A percentile compares a stretch with the other conserved stretches of the same genome.
Conservation (phyloP, 495 filamentous ascomycete genomes). For the Hyaloscypha hepaticicola region DNA sequence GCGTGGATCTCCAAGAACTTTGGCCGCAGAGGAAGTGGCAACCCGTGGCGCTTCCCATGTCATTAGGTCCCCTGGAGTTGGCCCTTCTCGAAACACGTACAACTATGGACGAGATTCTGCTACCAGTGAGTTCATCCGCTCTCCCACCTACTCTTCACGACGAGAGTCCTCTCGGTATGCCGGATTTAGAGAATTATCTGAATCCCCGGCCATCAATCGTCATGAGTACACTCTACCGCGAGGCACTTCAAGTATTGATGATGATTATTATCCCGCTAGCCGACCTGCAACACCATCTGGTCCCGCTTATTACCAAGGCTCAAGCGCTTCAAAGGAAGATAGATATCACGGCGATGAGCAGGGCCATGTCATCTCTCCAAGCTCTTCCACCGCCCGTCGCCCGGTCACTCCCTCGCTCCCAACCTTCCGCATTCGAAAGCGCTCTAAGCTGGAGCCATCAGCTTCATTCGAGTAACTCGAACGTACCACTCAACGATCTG, state of each 20-base stretch:
- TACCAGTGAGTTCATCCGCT: neutral
- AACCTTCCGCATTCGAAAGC: neutral
- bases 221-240: too few relatives aligned
- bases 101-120: neutral
- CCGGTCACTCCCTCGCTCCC: neutral
- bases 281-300: neutral
- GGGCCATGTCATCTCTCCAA: neutral
- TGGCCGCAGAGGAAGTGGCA: neutral
- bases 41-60: neutral
- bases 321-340: neutral
- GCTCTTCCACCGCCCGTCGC: neutral
- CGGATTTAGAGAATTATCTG: neutral
- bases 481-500: neutral
- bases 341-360: neutral
- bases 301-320: neutral
- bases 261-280: neutral
- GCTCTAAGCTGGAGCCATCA: neutral
- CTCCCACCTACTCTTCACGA: neutral
- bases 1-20: neutral
- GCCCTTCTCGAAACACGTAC: neutral
- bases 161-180: neutral
- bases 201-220: neutral
- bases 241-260: too few relatives aligned
- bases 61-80: neutral
- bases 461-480: neutral